Percentiles rank a stretch among this genome's conserved stretches.
phyloP scores from a whole-genome alignment of 2,329 filamentous ascomycete genomes.

The Beauveria bassiana region DNA sequence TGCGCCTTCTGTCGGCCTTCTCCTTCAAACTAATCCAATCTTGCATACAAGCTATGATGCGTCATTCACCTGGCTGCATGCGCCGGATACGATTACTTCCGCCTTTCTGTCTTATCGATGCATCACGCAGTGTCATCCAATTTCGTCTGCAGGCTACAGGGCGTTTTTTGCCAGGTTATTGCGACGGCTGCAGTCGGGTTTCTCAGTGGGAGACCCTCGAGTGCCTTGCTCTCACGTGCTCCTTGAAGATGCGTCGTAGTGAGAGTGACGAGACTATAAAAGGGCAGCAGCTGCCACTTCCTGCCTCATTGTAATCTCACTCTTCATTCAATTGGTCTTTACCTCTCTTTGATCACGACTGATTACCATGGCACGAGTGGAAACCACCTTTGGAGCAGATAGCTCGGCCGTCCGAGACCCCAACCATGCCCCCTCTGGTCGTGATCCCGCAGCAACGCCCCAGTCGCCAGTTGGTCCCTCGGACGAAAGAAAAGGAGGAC shows the following conservation, averaged over 20 bases:
- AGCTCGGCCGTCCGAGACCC: not conserved
- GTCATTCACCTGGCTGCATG: not conserved
- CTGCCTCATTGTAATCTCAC: not conserved
- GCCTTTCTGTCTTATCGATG: not conserved
- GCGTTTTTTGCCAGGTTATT: not conserved
- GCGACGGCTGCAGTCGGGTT: not conserved
- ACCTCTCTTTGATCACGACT: not conserved
- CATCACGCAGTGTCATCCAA: not conserved
- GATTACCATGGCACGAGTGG: not conserved
- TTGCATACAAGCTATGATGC: not conserved
- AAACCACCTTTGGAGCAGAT: not conserved
- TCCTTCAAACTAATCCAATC: not conserved
- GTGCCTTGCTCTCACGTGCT: not conserved
- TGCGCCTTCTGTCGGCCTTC: not conserved
- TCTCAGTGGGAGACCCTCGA: not conserved
- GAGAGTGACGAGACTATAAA: not conserved
- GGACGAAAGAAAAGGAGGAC: not conserved
- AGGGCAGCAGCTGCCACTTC: not conserved
- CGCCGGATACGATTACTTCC: not conserved
- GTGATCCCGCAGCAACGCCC: not conserved
- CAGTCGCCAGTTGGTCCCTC: not conserved
- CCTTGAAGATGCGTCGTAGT: not conserved
- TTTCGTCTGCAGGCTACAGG: not conserved
- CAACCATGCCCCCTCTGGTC: not conserved
- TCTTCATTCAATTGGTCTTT: not conserved